Base-by-base conservation (phyloP, 1,284 basidiomycete species). In the Tilletia horrida region DNA sequence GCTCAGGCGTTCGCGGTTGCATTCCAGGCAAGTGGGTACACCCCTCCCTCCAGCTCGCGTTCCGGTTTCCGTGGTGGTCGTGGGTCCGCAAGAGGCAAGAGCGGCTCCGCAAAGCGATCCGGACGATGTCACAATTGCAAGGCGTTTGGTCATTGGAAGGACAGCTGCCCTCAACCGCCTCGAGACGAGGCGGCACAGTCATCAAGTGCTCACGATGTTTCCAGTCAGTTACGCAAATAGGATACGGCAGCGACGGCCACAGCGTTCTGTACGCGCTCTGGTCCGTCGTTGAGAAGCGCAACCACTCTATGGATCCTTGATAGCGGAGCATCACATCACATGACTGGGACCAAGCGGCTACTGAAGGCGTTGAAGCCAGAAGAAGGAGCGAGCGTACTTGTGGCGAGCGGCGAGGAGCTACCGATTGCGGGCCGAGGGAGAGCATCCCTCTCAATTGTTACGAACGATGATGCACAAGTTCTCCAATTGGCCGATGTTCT, bases 201-300 rank as follows among this genome's bases (percentile, higher is more conserved):
- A 45, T 45, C 43, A n/a, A n/a, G n/a, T n/a, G n/a, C n/a, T n/a
- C n/a, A n/a, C n/a, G n/a, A n/a, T n/a, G n/a, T n/a, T n/a, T n/a
- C n/a, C n/a, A n/a, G n/a, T n/a, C n/a, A n/a, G n/a, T n/a, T n/a
- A 8, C 18, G 47, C 47, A 48, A 48, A 48, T 48, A 48, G 47
- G 4, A 48, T 48, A 8, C 47, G 47, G 18, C 18, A 8, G 47
- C 23, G 47, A 48, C 47, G n/a, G 47, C 47, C 47, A n/a, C 18
- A 8, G 47, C 47, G 8, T n/a, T 14, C n/a, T 48, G 47, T 16
- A 48, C 47, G 47, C 8, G 47, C 47, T 8, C 8, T 14, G 47
- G 47, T n/a, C 47, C 47, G 47, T 48, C 47, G 47, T 16, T 48
- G 11, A 7, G 8, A 14, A n/a, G n/a, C 1, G 7, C n/a, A 11